phyloP scores from a whole-genome alignment of 805 yeast species.

The Hanseniaspora guilliermondii region DNA sequence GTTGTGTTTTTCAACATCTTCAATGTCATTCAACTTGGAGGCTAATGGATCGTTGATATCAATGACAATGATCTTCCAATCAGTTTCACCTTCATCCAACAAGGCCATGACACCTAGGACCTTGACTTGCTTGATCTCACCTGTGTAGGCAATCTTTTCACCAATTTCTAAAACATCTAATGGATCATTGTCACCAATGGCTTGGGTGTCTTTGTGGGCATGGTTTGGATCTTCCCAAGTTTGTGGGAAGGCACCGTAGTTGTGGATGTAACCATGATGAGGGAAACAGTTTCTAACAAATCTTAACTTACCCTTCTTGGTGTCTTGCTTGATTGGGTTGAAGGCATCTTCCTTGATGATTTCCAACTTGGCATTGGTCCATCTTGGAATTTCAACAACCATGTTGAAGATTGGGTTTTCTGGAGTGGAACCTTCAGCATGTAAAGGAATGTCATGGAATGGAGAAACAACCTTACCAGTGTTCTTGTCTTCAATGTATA shows the following conservation, averaged over 20 bases:
- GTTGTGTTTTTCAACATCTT: slow-evolving; percentile 76
- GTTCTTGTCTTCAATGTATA: slow-evolving; percentile 57
- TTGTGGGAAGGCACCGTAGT: slow-evolving; percentile 82
- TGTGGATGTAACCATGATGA: slow-evolving; percentile 71
- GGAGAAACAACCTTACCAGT: slow-evolving; percentile 92
- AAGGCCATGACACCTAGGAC: slow-evolving; percentile 90
- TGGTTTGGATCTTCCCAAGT: slow-evolving; percentile 88
- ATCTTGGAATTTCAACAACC: slow-evolving; percentile 68
- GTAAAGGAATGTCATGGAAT: slow-evolving; percentile 87
- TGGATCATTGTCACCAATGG: slow-evolving; percentile 75
- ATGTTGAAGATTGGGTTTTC: slow-evolving; percentile 76
- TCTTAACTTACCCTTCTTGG: slow-evolving; percentile 60
- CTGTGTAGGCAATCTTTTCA: slow-evolving; percentile 48
- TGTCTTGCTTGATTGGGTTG: slow-evolving; percentile 74
- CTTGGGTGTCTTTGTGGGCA: slow-evolving; percentile 53
- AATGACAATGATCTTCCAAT: slow-evolving; percentile 85
- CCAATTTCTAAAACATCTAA: slow-evolving; percentile 79
- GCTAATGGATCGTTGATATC: slow-evolving; percentile 84
- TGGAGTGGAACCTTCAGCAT: slow-evolving; percentile 56
- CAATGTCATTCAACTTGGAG: slow-evolving; percentile 71
- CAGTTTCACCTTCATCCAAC: slow-evolving; percentile 83
- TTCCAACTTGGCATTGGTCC: slow-evolving; percentile 78
- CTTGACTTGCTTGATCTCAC: slow-evolving; percentile 76
- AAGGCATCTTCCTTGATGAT: slow-evolving; percentile 44
- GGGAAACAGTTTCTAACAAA: slow-evolving; percentile 73